Conservation (phyloP, 1,139 yeast genomes). For the Yamadazyma diddensiae region DNA sequence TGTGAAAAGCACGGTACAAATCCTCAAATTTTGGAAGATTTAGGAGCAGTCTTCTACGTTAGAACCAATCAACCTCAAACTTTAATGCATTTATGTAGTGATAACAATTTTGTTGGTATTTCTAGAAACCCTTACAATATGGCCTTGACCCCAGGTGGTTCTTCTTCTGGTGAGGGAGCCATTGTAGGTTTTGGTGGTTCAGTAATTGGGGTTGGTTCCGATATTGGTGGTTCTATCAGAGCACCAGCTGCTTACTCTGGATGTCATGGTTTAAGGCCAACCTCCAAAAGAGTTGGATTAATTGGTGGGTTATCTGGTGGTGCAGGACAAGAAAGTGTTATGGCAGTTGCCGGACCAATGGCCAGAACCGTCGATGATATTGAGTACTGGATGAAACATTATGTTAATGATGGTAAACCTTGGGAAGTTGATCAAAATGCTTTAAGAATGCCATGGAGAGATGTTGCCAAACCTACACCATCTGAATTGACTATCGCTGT, state of each 20-base stretch:
- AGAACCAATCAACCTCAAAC: constrained; percentile 49
- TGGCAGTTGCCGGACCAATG: constrained; percentile 63
- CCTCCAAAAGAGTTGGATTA: constrained; percentile 56
- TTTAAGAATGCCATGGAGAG: constrained; percentile 62
- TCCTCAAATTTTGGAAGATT: constrained; percentile 48
- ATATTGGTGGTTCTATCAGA: constrained; percentile 78
- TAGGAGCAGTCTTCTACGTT: constrained; percentile 64
- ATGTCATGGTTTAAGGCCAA: constrained; percentile 64
- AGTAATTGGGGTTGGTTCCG: constrained; percentile 68
- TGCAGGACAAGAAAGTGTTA: constrained; percentile 57
- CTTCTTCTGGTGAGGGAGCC: constrained; percentile 79
- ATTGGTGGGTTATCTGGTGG: constrained; percentile 53
- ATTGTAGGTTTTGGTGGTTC: constrained; percentile 64
- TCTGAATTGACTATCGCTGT: constrained; percentile 35
- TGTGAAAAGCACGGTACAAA: constrained; percentile 51
- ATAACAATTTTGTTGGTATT: constrained; percentile 40
- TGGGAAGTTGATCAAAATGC: constrained; percentile 61
- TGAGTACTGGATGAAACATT: constrained; percentile 55
- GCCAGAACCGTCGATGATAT: constrained; percentile 62
- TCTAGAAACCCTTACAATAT: constrained; percentile 40
- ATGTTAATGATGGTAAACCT: constrained; percentile 62
- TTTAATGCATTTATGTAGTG: constrained; percentile 46
- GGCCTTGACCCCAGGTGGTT: constrained; percentile 52
- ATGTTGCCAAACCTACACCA: constrained; percentile 44
- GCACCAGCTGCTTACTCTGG: constrained; percentile 76